Evolutionary conservation across 768 basidiomycete species (phyloP), one percentile per base, ranked within the genome.

Genomic region (Trametes villosa): DNA sequence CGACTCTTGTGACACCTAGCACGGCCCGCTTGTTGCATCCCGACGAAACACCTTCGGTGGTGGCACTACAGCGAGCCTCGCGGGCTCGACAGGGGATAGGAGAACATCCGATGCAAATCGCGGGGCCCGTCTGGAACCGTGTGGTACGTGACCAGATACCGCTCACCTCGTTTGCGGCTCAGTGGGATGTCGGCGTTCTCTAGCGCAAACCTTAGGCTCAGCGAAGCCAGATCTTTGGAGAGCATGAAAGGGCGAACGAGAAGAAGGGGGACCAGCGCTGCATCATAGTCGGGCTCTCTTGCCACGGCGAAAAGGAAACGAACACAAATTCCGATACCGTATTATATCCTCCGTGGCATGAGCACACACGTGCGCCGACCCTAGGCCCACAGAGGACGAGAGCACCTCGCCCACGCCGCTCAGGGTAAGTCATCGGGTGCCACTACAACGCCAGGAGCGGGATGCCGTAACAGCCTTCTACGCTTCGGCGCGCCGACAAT

Each of bases 391-490:
- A 15, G n/a, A 7, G 44, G 22, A 26, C 22, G 5, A 22, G 44
- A 26, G 13, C 6, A 22, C 22, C 22, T 15, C 44, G 11, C 22
- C 13, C 20, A 24, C 22, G 11, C 44, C 44, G 8, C 44, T 45
- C 22, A 22, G 26, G 24, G 8, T 12, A 12, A 22, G 22, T 15
- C 44, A 45, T 30, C 27, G 29, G 36, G 15, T 15, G 13, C 13
- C 50, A 11, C 3, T 27, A 22, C 22, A 38, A 34, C 12, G 50
- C 48, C 30, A 38, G 20, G 24, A 46, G 24, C 55, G 55, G 55
- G 55, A 57, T 57, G 55, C 55, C 46, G 55, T 48, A 57, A n/a
- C 8, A 4, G 5, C 20, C 44, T 55, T 55, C 46, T 38, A 30
- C 17, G 54, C 54, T 36, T 38, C 54, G 54, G 27, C 26, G n/a